Evolutionary conservation across 2,329 filamentous ascomycete genomes (phyloP).

Genomic region (Monosporascus sp.): DNA sequence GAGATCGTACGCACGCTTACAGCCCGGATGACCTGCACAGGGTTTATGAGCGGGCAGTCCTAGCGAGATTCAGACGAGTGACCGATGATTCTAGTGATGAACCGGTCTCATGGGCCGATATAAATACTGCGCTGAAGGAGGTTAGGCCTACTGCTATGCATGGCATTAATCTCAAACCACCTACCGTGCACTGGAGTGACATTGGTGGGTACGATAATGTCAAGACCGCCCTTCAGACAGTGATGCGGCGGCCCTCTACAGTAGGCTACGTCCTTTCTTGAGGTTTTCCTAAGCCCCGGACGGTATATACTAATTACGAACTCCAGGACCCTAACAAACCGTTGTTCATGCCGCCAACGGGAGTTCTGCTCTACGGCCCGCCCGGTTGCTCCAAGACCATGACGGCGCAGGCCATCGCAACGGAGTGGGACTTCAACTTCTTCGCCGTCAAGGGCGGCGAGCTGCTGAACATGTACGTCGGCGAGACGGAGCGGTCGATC

Average conservation of each 20-base stretch:
- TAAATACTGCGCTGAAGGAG: constrained; percentile 59
- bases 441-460: constrained; percentile 91
- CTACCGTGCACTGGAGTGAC: constrained; percentile 78
- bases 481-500: constrained; percentile 83
- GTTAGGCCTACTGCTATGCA: constrained; percentile 83
- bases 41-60: constrained; percentile 50
- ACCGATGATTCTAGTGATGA: constrained; percentile 7
- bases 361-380: constrained; percentile 83
- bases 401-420: constrained; percentile 84
- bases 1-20: constrained; percentile 79
- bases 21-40: constrained; percentile 71
- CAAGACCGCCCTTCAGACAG: constrained; percentile 55
- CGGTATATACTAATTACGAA: constrained; percentile 10
- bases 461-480: constrained; percentile 93
- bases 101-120: constrained; percentile 41
- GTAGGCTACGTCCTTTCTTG: constrained; percentile 16
- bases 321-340: constrained; percentile 27
- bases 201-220: constrained; percentile 80
- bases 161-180: constrained; percentile 83
- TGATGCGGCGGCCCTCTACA: constrained; percentile 32
- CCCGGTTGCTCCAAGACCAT: constrained; percentile 95
- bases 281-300: background rate
- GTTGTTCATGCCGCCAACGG: constrained; percentile 62
- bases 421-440: constrained; percentile 88
- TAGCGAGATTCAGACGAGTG: constrained; percentile 17